Percentiles rank a stretch among this genome's conserved stretches.
These are phyloP conservation scores for Talaromyces sp. DNA, from an alignment of 2,329 filamentous ascomycete genomes.

Conservation along the genomic window DNA sequence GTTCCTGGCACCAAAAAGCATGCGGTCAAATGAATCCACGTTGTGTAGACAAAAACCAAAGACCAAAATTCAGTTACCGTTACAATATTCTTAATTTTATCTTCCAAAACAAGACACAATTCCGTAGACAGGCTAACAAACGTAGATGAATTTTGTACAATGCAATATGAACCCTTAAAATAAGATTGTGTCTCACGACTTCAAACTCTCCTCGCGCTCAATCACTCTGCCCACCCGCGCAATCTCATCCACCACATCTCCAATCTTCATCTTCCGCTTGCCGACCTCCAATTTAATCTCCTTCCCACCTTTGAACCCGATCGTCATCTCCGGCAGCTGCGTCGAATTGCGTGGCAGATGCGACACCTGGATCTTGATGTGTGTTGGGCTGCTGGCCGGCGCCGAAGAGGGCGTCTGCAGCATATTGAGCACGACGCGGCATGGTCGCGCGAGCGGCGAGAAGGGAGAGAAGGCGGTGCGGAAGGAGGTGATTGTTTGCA, in stretches of 20 bases:
- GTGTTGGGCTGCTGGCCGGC: slow-evolving; percentile 68
- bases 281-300: slow-evolving; percentile 77
- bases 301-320: slow-evolving; percentile 97
- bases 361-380: slow-evolving; percentile 71
- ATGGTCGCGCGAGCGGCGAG: slow-evolving; percentile 69
- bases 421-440: slow-evolving; percentile 78
- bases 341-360: slow-evolving; percentile 65
- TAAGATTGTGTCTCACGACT: slow-evolving; percentile 30
- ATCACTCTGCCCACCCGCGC: slow-evolving; percentile 80
- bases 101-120: neutral
- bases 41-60: neutral
- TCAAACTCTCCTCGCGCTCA: slow-evolving; percentile 75
- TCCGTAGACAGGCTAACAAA: neutral
- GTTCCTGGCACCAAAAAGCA: neutral
- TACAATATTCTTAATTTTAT: neutral
- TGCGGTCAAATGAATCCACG: neutral
- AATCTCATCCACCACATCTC: slow-evolving; percentile 80
- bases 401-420: slow-evolving; percentile 75
- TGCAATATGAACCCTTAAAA: slow-evolving; percentile 17
- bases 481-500: slow-evolving; percentile 60
- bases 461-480: slow-evolving; percentile 90
- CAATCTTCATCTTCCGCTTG: slow-evolving; percentile 72
- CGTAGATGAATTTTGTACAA: neutral
- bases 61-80: neutral
- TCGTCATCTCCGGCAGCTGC: slow-evolving; percentile 60